Percentiles rank a stretch among this genome's conserved stretches.
Conservation (phyloP, 345 rosid species). For the Populus tremula region DNA sequence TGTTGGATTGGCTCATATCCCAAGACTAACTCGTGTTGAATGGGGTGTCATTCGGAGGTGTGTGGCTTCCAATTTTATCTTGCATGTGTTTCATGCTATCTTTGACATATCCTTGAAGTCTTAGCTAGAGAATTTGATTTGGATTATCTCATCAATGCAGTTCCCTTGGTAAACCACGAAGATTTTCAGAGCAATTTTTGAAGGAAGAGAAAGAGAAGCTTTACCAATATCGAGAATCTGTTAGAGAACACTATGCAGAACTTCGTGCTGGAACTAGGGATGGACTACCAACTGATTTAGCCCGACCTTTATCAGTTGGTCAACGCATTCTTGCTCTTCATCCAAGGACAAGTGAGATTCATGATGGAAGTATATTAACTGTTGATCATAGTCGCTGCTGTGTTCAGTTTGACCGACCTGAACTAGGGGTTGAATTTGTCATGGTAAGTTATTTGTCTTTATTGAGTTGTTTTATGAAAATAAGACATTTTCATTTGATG, state of each 20-base stretch:
- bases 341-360: constrained; percentile 81
- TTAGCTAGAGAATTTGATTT: not conserved
- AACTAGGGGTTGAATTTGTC: constrained; percentile 87
- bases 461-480: not conserved
- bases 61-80: constrained; percentile 21
- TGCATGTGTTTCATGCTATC: not conserved
- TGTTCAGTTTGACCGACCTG: constrained; percentile 74
- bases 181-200: constrained; percentile 83
- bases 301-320: constrained; percentile 84
- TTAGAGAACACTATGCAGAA: constrained; percentile 75
- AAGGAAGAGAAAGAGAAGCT: constrained; percentile 86
- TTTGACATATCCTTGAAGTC: not conserved
- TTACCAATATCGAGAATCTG: constrained; percentile 81
- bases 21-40: constrained; percentile 89
- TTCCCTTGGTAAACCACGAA: constrained; percentile 95
- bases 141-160: constrained; percentile 42
- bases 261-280: constrained; percentile 74
- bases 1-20: constrained; percentile 91
- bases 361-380: constrained; percentile 86
- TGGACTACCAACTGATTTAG: constrained; percentile 92
- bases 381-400: constrained; percentile 78
- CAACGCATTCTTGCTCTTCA: constrained; percentile 82
- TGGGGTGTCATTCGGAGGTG: constrained; percentile 99
- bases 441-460: constrained; percentile 43
- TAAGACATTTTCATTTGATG: not conserved